Conservation (phyloP, 192 early-diverging fungal genomes). For the Diversispora epigaea region DNA sequence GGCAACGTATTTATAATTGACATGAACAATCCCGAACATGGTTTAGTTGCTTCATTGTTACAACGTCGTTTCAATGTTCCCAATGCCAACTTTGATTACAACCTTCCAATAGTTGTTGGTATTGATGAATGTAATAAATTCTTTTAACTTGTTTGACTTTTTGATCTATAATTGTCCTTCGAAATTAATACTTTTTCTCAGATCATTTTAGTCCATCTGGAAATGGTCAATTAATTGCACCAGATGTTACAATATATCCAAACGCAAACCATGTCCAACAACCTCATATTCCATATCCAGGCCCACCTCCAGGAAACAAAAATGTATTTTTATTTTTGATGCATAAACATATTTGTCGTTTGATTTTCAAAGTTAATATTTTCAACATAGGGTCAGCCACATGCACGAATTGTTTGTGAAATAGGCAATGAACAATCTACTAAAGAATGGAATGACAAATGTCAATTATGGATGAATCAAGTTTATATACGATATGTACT, state of each 20-base stretch:
- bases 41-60: background rate
- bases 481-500: background rate
- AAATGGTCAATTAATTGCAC: slow-evolving; percentile 16
- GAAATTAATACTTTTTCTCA: background rate
- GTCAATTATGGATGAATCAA: too few relatives aligned
- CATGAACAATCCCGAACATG: slow-evolving; percentile 24
- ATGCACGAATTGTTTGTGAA: too few relatives aligned
- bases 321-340: slow-evolving; percentile 20
- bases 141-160: too few relatives aligned
- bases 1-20: slow-evolving; percentile 24
- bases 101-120: background rate
- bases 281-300: slow-evolving; percentile 19
- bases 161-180: too few relatives aligned
- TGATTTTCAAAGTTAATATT: slow-evolving; percentile 9
- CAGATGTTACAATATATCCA: slow-evolving; percentile 8
- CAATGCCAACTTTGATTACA: too few relatives aligned
- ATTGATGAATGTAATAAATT: slow-evolving; percentile 26
- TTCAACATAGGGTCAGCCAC: background rate
- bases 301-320: slow-evolving; percentile 15
- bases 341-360: slow-evolving; percentile 20
- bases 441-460: too few relatives aligned
- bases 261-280: slow-evolving; percentile 6
- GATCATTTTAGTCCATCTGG: slow-evolving; percentile 9
- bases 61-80: slow-evolving; percentile 5
- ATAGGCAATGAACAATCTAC: too few relatives aligned